Conservation (phyloP, 345 rosid genomes). For the Bretschneidera sinensis region DNA sequence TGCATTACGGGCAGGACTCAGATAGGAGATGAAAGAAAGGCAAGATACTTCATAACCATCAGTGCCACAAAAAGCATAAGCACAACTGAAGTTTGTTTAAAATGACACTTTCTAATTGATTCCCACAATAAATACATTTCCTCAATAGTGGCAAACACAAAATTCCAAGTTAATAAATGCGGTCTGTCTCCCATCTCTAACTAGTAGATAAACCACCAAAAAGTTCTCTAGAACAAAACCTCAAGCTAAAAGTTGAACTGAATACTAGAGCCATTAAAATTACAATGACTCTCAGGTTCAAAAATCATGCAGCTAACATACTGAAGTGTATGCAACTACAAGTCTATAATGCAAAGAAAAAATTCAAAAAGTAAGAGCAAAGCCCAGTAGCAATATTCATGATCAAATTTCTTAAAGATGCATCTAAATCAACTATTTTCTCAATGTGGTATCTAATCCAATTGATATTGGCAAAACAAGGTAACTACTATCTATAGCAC, state of each 20-base stretch:
- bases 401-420: neutral
- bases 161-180: too few species aligned
- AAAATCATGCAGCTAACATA: neutral
- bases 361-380: neutral
- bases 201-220: neutral
- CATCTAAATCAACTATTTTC: slow-evolving; percentile 1
- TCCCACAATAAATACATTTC: neutral
- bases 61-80: too few species aligned
- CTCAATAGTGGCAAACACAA: too few species aligned
- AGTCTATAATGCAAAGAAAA: neutral
- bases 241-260: neutral
- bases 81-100: neutral
- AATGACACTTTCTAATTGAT: neutral
- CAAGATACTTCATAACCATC: neutral
- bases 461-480: neutral
- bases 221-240: neutral
- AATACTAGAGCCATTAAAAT: neutral
- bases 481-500: slow-evolving; percentile 4
- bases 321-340: neutral
- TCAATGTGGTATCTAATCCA: neutral
- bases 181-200: neutral
- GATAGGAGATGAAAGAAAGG: neutral
- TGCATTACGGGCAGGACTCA: neutral
- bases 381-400: neutral
- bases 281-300: too few species aligned